A percentile compares a stretch with the other conserved stretches of the same genome.
Evolutionary conservation across 129 eudicot species (phyloP).

Genomic region (Helianthus tuberosus): DNA sequence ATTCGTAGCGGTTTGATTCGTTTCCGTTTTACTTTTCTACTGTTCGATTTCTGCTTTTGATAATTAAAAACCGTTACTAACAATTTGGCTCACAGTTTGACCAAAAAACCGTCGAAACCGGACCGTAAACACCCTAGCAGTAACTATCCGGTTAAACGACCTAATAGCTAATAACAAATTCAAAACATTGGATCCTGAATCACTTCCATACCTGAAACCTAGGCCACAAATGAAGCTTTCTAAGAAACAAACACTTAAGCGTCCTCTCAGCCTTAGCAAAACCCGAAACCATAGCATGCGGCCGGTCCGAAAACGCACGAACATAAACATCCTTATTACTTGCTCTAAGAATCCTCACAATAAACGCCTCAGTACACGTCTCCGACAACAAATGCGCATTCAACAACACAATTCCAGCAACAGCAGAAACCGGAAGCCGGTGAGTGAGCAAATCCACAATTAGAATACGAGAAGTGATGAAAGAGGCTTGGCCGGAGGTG

Average conservation of each 20-base stretch:
- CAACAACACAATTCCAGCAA: slow-evolving; percentile 63
- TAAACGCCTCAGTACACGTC: slow-evolving; percentile 87
- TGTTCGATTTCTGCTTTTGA: too few species aligned
- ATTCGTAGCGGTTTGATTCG: too few species aligned
- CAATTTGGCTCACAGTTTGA: not conserved
- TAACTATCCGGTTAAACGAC: not conserved
- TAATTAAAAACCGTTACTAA: too few species aligned
- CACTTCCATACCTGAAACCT: slow-evolving; percentile 77
- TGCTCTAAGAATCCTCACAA: slow-evolving; percentile 64
- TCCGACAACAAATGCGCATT: slow-evolving; percentile 74
- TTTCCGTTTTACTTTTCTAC: too few species aligned
- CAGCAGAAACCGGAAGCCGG: slow-evolving; percentile 50
- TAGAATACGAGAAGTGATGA: slow-evolving; percentile 82
- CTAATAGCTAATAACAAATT: not conserved
- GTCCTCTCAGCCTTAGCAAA: slow-evolving; percentile 86
- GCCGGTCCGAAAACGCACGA: slow-evolving; percentile 79
- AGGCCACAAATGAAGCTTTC: slow-evolving; percentile 87
- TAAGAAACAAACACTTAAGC: slow-evolving; percentile 64
- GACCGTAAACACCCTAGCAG: not conserved
- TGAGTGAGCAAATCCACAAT: slow-evolving; percentile 79
- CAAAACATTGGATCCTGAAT: not conserved
- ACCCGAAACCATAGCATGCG: slow-evolving; percentile 83
- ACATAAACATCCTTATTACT: slow-evolving; percentile 47
- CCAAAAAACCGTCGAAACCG: not conserved
- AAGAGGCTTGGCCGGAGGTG: slow-evolving; percentile 57